Conservation (phyloP, 352 stramenopile species). For the Pythium scleroteichum region DNA sequence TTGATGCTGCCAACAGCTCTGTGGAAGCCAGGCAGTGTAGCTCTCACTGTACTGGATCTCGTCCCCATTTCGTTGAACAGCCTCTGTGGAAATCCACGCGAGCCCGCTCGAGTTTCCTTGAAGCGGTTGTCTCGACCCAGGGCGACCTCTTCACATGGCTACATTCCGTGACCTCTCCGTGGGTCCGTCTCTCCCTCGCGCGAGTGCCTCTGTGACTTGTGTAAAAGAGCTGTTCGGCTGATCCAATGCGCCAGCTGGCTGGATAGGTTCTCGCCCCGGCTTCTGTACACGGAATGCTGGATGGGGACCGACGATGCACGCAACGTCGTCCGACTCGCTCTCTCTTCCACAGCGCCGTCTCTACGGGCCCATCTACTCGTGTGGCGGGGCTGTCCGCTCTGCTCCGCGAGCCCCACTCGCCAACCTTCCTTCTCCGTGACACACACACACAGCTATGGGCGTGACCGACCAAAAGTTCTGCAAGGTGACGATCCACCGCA, state of each 20-base stretch:
- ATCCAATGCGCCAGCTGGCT: constrained; percentile 6
- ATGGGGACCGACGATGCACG: not conserved
- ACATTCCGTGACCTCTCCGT: constrained; percentile 11
- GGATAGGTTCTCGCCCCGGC: not conserved
- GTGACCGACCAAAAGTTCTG: constrained; percentile 46
- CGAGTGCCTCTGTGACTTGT: not conserved
- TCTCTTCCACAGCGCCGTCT: constrained; percentile 3
- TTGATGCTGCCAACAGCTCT: too few species aligned
- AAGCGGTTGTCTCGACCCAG: not conserved
- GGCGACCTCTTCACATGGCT: constrained; percentile 15
- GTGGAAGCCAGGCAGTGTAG: too few species aligned
- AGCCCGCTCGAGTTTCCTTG: not conserved
- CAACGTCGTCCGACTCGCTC: constrained; percentile 8
- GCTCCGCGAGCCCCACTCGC: constrained; percentile 1
- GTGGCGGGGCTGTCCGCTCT: not conserved
- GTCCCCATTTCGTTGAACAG: not conserved
- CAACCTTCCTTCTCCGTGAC: constrained; percentile 20
- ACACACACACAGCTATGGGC: constrained; percentile 27
- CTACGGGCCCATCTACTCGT: not conserved
- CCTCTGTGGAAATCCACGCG: too few species aligned
- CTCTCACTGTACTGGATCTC: too few species aligned
- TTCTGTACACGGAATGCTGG: too few species aligned
- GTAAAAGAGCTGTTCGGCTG: constrained; percentile 3
- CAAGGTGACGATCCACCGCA: constrained; percentile 56
- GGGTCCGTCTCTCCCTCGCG: constrained; percentile 1